Evolutionary conservation across 1,284 basidiomycete genomes (phyloP), one percentile per base, ranked within the genome.

Genomic region (Prillingera fragicola): DNA sequence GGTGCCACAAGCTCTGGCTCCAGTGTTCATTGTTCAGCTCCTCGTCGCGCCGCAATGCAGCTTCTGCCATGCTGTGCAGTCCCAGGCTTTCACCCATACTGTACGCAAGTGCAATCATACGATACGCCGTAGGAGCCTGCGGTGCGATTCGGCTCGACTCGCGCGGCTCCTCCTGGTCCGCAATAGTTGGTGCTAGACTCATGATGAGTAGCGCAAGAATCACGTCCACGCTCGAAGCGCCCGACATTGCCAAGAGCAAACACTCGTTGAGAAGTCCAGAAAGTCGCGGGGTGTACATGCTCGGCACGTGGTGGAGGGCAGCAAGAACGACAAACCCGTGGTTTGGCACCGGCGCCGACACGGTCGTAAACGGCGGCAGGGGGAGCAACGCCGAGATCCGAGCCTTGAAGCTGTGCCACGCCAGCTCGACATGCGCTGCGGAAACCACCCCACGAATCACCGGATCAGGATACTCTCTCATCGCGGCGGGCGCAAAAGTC

Each of bases 251-350:
- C 36, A 47, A 46, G 3, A 55, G 22, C 8, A 62, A 23, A 14
- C 52, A 48, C 31, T 59, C 55, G 13, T 59, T 50, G 15, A 60
- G 41, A 26, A 62, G 41, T 10, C 22, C 33, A 1, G 36, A 19
- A 18, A 55, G 47, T 6, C 36, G 26, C 6, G 34, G 12, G 13
- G 54, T 26, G 6, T 45, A 31, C 8, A 42, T 27, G 8, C 28
- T 9, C 0, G 50, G 54, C 0, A 60, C 45, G 41, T 56, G 56
- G 17, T 50, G 41, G 12, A 65, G 48, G 8, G 54, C 52, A 8
- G 62, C 60, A 13, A 57, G 44, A 12, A 57, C 33, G 19, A 62
- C 53, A 39, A 65, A 65, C 9, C 55, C 53, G 43, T 65, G 57
- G 4, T 33, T 24, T 2, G 62, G 62, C 2, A 50, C 27, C 0